Evolutionary conservation across 1,139 yeast species (phyloP), one percentile per base, ranked within the genome.

Genomic region (Blastobotrys serpentis): DNA sequence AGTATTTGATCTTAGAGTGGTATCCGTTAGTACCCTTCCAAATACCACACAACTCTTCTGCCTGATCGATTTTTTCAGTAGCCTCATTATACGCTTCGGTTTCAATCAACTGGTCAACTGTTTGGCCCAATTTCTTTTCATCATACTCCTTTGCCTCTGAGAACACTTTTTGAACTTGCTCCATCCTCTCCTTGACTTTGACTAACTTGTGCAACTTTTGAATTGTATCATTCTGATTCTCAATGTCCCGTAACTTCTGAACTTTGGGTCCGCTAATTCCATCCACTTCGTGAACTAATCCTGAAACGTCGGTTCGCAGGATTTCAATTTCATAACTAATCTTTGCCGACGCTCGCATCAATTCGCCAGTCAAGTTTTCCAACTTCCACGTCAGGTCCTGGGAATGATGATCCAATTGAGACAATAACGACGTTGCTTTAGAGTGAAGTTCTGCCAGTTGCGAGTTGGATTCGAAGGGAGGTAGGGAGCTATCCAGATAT

Each of bases 271-370:
- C 48, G 1, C 55, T 51, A 2, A 47, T 57, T 14, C 53, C 56
- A 6, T 56, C 57, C 23, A 67, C 59, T 29, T 57, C 60, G 18
- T 30, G 44, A 6, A 49, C 56, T 16, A 69, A 55, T 10, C 58
- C 58, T 7, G 53, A 53, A 8, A 66, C 60, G 33, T 69, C 72
- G 43, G 60, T 57, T 13, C 61, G 55, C 21, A 68, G 58, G 43
- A 67, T 57, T 43, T 67, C 71, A 16, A 66, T 58, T 49, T 67
- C 68, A 52, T 68, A 67, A 38, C 57, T 60, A 22, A 68, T 55
- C n/a, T 68, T 53, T 33, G 63, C 60, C 26, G 63, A 66, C 19
- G 65, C 56, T 32, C 59, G 52, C 37, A 54, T 49, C 13, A 68
- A 58, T 23, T 58, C 62, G 4, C 55, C 56, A 23, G 68, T 58